Base-by-base conservation (phyloP, 768 basidiomycete species). In the Xerocomus spinulosus region DNA sequence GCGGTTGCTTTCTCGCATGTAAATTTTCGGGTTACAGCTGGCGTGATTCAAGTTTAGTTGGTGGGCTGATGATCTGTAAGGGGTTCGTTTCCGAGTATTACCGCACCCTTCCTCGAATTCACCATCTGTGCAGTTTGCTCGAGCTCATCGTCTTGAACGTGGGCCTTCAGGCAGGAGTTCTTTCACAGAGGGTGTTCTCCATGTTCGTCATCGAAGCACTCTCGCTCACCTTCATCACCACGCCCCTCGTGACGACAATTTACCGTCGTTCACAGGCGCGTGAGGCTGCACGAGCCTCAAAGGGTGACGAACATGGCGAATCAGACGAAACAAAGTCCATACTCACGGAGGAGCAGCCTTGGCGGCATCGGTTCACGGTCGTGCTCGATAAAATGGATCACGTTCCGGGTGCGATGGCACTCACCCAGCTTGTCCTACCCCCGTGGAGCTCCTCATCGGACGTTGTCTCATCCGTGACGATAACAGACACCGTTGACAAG, bases 61-160 rank as follows among this genome's bases (percentile, higher is more conserved):
- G 95, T 0, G 82, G 87, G 14, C 66, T 98, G 39, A 97, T 99
- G 94, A 88, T 84, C 60, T 94, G 93, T 64, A 94, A 97, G 75
- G 93, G 92, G 87, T 87, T 9, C 26, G 73, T 36, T 14, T 2
- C 4, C 23, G 21, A 10, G 2, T 23, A 17, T 2, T 18, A 9
- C n/a, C 12, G 7, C 1, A 13, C 42, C 24, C 38, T 9, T 36
- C 13, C 15, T 15, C 32, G 6, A 20, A 8, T 50, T 58, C 23
- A 59, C 15, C 18, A 8, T 14, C 4, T 37, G 26, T 14, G 42
- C 32, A 88, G 86, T n/a, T 74, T 96, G 4, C 87, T 96, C 9
- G 94, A 95, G 61, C 74, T 96, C 17, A 95, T 98, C 56, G 94
- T 98, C 5, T 81, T 98, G 53, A 99, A 97, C 57, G 89, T 98